Evolutionary conservation across 768 basidiomycete species (phyloP).

Genomic region (Leccinum incarnatum): DNA sequence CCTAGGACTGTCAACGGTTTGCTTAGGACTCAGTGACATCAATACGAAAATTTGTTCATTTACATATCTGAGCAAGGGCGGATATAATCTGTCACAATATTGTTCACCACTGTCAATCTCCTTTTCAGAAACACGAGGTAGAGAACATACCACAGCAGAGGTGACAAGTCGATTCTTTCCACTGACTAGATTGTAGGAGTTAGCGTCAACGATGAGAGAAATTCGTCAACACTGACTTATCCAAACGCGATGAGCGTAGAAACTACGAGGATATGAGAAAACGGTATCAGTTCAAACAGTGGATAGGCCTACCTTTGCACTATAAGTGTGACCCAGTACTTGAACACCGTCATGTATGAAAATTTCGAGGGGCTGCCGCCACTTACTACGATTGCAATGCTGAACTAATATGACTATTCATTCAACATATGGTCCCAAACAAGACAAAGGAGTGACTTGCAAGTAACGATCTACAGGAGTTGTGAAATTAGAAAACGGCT

Average conservation of each 20-base stretch:
- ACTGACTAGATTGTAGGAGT: slow-evolving; percentile 14
- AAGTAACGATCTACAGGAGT: not conserved
- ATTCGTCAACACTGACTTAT: slow-evolving; percentile 17
- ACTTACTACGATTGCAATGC: slow-evolving; percentile 5
- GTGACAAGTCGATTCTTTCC: slow-evolving; percentile 16
- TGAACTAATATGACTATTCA: not conserved
- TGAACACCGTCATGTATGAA: not conserved
- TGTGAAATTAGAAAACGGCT: not conserved
- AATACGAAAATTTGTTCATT: not conserved
- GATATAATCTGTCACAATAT: slow-evolving; percentile 2
- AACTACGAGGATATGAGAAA: slow-evolving; percentile 11
- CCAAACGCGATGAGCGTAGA: slow-evolving; percentile 27
- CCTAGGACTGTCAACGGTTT: slow-evolving; percentile 12
- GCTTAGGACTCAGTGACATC: not conserved
- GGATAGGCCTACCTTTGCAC: slow-evolving; percentile 18
- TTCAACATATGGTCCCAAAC: not conserved
- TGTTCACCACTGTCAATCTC: not conserved
- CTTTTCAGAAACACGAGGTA: not conserved
- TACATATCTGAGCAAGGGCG: slow-evolving; percentile 13
- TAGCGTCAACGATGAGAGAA: not conserved
- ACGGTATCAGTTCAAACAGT: not conserved
- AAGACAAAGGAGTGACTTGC: not conserved
- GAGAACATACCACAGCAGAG: slow-evolving; percentile 12
- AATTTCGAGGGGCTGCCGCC: not conserved
- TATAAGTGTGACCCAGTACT: slow-evolving; percentile 18